Percentiles rank a stretch among this genome's conserved stretches.
Evolutionary conservation across 202 grass and related monocot genomes (phyloP).

Genomic region (Bolboschoenoplectus hybrid): DNA sequence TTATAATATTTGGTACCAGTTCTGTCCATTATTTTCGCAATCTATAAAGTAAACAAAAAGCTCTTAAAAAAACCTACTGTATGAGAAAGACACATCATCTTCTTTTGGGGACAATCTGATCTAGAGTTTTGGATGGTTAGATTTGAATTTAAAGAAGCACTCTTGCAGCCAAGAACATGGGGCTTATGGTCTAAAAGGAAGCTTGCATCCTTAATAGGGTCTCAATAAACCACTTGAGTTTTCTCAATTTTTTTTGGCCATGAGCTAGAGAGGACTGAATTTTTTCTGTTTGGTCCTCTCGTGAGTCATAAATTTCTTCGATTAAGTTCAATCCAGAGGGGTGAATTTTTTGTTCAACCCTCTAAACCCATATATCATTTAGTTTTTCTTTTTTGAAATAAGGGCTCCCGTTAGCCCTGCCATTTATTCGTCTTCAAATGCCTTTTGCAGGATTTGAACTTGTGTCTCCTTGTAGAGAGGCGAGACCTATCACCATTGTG

Average conservation of each 20-base stretch:
- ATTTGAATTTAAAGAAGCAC: not conserved
- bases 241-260: not conserved
- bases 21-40: not conserved
- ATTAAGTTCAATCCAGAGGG: not conserved
- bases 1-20: not conserved
- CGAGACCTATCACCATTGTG: too few relatives aligned
- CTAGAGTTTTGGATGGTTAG: not conserved
- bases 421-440: too few relatives aligned
- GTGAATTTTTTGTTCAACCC: not conserved
- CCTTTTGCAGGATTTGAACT: too few relatives aligned
- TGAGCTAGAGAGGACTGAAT: not conserved
- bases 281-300: not conserved
- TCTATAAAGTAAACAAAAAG: constrained; percentile 23
- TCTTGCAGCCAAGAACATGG: not conserved
- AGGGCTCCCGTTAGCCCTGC: too few relatives aligned
- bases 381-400: too few relatives aligned
- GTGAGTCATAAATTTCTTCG: not conserved
- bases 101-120: constrained; percentile 16
- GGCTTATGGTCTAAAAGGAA: not conserved
- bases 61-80: constrained; percentile 27
- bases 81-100: not conserved
- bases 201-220: not conserved
- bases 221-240: not conserved
- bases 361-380: not conserved
- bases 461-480: too few relatives aligned